Evolutionary conservation across 2,329 filamentous ascomycete species (phyloP), one percentile per base, ranked within the genome.

Genomic region (Venturia effusa): DNA sequence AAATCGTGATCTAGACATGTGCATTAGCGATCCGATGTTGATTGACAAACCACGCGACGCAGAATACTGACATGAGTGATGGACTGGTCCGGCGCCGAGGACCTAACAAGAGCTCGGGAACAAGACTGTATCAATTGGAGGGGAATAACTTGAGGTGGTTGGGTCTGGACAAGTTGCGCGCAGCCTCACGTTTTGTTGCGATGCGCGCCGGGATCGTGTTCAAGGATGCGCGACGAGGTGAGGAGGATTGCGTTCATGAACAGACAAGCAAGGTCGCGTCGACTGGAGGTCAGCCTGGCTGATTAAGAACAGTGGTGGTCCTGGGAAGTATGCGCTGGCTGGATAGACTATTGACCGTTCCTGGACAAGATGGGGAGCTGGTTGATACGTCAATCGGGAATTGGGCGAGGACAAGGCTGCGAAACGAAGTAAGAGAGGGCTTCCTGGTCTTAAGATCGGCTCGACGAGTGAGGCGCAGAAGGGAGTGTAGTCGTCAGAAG

Each of bases 361-460:
- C 59, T 60, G 59, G 32, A 37, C 34, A 41, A 17, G 37, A 37
- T 17, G 40, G 59, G 37, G 41, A 61, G 27, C 19, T 30, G 34
- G 30, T 63, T 63, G 61, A 63, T 63, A 63, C 61, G 61, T 63
- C 61, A 43, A 63, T 63, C 24, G 59, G 59, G 48, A 40, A 37
- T 37, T 41, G 51, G 51, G 19, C 8, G 27, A 45, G 17, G 54
- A 59, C 62, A 64, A 55, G 63, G 63, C 63, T 61, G 37, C 30
- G 59, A 64, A 64, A 45, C 62, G 27, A 57, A 40, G n/a, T 43
- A 24, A 51, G 59, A 40, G 34, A 61, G 41, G 55, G 59, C 22
- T 43, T 22, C 57, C 59, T 39, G 30, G 55, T 64, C 30, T 41
- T 40, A 39, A 39, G 61, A 63, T 63, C 32, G 30, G 30, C 61